Percentiles rank a stretch among this genome's conserved stretches.
Conservation (phyloP, 1,284 basidiomycete genomes). For the Trametes pubescens region DNA sequence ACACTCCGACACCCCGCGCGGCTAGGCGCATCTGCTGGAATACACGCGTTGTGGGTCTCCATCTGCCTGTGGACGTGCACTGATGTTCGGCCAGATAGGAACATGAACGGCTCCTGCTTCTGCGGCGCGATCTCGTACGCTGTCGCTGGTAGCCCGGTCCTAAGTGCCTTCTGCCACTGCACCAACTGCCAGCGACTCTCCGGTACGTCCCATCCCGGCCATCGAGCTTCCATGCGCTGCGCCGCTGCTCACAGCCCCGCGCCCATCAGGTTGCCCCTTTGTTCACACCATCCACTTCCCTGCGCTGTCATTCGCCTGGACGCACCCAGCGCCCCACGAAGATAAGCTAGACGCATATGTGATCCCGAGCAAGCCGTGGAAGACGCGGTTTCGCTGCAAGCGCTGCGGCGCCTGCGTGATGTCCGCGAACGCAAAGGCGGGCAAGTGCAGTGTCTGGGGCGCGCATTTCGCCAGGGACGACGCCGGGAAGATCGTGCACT, state of each 20-base stretch:
- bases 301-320: conserved; percentile 59
- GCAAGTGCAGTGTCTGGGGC: conserved; percentile 63
- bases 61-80: background rate
- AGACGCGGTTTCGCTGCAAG: conserved; percentile 67
- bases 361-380: conserved; percentile 58
- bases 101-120: conserved; percentile 52
- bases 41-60: background rate
- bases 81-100: background rate
- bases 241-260: background rate
- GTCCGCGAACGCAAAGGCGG: conserved; percentile 55
- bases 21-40: background rate
- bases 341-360: conserved; percentile 53
- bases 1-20: background rate
- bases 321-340: conserved; percentile 47
- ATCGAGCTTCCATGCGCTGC: background rate
- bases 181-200: conserved; percentile 65
- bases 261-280: conserved; percentile 59
- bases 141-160: conserved; percentile 54
- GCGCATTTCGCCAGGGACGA: conserved; percentile 58
- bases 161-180: conserved; percentile 72
- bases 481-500: conserved; percentile 54
- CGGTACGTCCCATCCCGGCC: conserved; percentile 46
- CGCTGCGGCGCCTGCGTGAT: conserved; percentile 61
- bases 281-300: conserved; percentile 67
- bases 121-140: conserved; percentile 58